These are phyloP conservation scores for Chamaecyparis obtusa DNA, from an alignment of 75 land plant species.

Conservation along the genomic window DNA sequence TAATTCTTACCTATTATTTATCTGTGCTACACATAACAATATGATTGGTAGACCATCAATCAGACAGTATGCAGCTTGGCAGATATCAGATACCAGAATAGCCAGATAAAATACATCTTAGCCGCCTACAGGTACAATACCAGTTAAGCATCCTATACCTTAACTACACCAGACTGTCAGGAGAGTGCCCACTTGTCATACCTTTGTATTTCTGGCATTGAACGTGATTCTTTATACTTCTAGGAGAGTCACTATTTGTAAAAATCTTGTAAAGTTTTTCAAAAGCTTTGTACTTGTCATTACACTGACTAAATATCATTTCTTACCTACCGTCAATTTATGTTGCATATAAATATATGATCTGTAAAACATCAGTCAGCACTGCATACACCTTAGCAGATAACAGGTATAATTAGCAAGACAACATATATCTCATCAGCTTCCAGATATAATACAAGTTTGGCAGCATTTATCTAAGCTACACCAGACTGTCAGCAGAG, in stretches of 20 bases:
- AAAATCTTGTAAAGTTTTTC: no score
- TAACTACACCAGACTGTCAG: neutral
- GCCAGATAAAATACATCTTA: neutral
- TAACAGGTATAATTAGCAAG: neutral
- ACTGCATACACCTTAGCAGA: neutral
- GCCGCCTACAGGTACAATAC: no score
- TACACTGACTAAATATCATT: no score
- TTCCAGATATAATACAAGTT: no score
- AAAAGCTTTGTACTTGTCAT: no score
- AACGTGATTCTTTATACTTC: neutral
- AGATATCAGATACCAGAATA: neutral
- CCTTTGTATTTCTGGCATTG: neutral
- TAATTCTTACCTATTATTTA: no score
- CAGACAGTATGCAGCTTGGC: neutral
- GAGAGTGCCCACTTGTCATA: neutral
- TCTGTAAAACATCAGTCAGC: neutral
- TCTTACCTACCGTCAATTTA: no score
- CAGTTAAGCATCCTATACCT: no score
- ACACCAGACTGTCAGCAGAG: neutral
- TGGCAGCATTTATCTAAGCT: neutral
- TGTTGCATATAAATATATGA: no score
- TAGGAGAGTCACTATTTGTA: neutral
- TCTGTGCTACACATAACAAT: no score
- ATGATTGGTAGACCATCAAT: no score
- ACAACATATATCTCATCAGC: neutral